phyloP scores from a whole-genome alignment of 2,329 filamentous ascomycete species.

The Penicillium sp. region DNA sequence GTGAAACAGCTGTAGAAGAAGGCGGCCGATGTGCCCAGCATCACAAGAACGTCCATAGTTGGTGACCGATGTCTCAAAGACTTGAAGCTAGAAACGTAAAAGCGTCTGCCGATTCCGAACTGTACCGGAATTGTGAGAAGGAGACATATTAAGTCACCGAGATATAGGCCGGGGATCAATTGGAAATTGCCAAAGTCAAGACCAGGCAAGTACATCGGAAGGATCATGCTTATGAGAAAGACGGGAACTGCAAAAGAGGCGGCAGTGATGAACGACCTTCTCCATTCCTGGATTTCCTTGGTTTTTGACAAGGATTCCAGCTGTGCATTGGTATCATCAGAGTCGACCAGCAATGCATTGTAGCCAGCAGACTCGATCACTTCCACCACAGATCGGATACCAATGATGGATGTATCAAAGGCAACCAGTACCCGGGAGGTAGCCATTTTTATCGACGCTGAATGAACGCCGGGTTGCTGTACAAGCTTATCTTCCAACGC shows the following conservation, averaged over 20 bases:
- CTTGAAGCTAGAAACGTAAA: conserved; percentile 92
- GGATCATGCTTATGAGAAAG: conserved; percentile 87
- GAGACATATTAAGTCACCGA: conserved; percentile 85
- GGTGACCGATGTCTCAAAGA: conserved; percentile 87
- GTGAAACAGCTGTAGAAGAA: conserved; percentile 93
- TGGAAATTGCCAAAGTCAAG: conserved; percentile 75
- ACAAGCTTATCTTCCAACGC: conserved; percentile 69
- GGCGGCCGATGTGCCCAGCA: conserved; percentile 88
- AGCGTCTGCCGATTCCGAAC: conserved; percentile 92
- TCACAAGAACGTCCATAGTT: conserved; percentile 96
- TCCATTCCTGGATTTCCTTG: conserved; percentile 93
- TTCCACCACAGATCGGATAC: conserved; percentile 81
- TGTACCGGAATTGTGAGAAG: conserved; percentile 87
- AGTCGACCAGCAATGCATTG: conserved; percentile 86
- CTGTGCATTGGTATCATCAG: conserved; percentile 94
- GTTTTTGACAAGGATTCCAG: conserved; percentile 95
- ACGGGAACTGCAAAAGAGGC: conserved; percentile 84
- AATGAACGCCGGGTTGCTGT: conserved; percentile 69
- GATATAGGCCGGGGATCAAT: conserved; percentile 73
- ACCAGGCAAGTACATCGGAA: conserved; percentile 79
- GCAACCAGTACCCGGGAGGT: conserved; percentile 73
- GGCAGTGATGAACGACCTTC: conserved; percentile 75
- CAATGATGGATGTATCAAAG: conserved; percentile 71
- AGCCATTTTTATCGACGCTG: conserved; percentile 72
- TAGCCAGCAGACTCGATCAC: conserved; percentile 78